phyloP scores from a whole-genome alignment of 768 basidiomycete genomes.

The Phylloporus sp. region DNA sequence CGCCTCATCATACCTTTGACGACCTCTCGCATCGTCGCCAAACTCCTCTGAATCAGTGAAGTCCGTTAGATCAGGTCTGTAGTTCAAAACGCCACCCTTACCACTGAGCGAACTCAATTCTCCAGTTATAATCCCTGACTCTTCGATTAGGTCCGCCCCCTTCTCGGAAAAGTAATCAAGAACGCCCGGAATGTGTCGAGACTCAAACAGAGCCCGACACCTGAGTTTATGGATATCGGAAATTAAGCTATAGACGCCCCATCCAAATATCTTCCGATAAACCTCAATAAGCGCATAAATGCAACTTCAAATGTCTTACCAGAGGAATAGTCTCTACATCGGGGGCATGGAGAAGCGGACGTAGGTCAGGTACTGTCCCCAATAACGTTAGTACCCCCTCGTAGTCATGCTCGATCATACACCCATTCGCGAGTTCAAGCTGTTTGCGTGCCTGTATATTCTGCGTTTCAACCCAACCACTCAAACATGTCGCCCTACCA shows the following conservation, averaged over 20 bases:
- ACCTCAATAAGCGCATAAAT: neutral
- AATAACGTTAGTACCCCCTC: neutral
- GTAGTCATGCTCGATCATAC: neutral
- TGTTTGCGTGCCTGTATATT: constrained; percentile 1
- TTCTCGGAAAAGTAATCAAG: neutral
- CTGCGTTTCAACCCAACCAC: neutral
- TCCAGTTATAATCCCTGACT: neutral
- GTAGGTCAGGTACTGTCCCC: neutral
- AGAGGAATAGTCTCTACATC: neutral
- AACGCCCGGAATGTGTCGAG: neutral
- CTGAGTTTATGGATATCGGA: constrained; percentile 7
- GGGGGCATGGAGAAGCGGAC: neutral
- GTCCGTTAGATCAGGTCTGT: neutral
- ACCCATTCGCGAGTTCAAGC: neutral
- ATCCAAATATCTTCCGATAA: constrained; percentile 10
- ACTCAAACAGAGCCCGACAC: constrained; percentile 7
- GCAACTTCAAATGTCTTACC: neutral
- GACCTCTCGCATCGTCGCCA: constrained; percentile 6
- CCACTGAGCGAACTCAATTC: constrained; percentile 11
- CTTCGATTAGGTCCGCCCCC: constrained; percentile 3
- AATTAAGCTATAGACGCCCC: constrained; percentile 3
- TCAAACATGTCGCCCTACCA: neutral
- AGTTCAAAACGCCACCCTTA: neutral
- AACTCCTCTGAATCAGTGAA: constrained; percentile 6
- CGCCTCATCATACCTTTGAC: neutral